These are phyloP conservation scores for Aureococcus anophagefferens DNA, from an alignment of 108 stramenopile genomes.

Conservation along the genomic window DNA sequence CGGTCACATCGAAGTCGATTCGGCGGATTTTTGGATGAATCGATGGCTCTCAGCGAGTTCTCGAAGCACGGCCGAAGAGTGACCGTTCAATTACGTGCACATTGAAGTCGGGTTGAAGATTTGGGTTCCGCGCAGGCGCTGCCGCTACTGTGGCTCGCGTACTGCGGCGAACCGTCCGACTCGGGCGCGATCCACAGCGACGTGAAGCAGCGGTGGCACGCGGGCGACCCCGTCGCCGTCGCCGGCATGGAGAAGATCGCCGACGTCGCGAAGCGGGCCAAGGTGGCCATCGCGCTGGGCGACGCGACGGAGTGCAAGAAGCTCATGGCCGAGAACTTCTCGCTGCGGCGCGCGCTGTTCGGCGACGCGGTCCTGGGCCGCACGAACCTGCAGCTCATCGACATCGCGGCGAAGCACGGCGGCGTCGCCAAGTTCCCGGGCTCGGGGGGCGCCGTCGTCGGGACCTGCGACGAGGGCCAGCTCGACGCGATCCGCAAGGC, in stretches of 20 bases:
- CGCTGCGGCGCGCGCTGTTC: conserved; percentile 15
- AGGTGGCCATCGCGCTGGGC: not conserved
- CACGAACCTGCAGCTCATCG: conserved; percentile 15
- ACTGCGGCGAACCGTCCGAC: conserved; percentile 17
- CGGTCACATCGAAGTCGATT: no score
- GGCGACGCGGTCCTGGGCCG: conserved; percentile 22
- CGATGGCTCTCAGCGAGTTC: no score
- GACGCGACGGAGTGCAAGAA: not conserved
- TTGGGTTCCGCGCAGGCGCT: no score
- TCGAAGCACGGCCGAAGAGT: no score
- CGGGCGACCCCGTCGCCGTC: conserved; percentile 10
- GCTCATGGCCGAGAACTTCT: conserved; percentile 23
- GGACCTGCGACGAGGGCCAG: not conserved
- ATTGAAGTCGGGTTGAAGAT: no score
- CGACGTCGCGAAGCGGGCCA: not conserved
- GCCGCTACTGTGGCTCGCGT: conserved; percentile 20
- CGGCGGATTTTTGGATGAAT: no score
- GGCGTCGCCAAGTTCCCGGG: conserved; percentile 26
- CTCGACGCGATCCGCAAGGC: not conserved
- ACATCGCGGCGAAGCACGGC: conserved; percentile 9
- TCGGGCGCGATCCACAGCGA: conserved; percentile 19
- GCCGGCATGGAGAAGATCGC: conserved; percentile 16
- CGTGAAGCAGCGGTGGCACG: conserved; percentile 19
- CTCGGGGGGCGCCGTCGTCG: conserved; percentile 23
- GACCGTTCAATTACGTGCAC: no score